These are phyloP conservation scores for Mortierella sp. DNA, from an alignment of 371 early-diverging fungal genomes.

Conservation along the genomic window DNA sequence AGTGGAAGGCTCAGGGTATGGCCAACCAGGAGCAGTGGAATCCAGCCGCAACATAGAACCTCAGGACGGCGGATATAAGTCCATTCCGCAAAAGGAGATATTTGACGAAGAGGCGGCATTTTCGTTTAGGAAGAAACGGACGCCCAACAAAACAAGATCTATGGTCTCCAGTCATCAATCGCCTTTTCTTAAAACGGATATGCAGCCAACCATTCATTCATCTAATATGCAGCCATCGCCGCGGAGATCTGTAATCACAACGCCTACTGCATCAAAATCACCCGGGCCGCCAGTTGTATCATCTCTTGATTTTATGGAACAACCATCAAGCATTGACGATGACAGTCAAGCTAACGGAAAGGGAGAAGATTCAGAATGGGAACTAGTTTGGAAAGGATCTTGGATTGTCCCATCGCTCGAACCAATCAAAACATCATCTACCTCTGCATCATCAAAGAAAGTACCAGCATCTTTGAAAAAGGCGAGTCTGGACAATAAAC, in stretches of 20 bases:
- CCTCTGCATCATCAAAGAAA: conserved; percentile 6
- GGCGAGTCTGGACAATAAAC: conserved; percentile 22
- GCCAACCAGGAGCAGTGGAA: no score
- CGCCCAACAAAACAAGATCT: neutral
- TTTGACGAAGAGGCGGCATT: conserved; percentile 23
- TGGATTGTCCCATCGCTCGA: conserved; percentile 40
- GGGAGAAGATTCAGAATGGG: conserved; percentile 9
- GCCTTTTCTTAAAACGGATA: neutral
- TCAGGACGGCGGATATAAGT: neutral
- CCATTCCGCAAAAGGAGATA: neutral
- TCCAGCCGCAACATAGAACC: neutral
- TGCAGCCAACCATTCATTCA: neutral
- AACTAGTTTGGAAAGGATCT: conserved; percentile 36
- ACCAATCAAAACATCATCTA: conserved; percentile 1
- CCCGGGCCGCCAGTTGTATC: neutral
- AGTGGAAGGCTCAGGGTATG: neutral
- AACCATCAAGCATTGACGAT: neutral
- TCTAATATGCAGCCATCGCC: neutral
- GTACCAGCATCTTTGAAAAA: conserved; percentile 13
- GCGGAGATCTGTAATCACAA: neutral
- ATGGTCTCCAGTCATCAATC: neutral
- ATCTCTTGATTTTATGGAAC: neutral
- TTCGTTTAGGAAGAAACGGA: neutral
- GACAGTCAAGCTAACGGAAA: neutral
- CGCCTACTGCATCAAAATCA: neutral